Evolutionary conservation across 441 rosid species (phyloP).

Genomic region (Gossypium schwendimanii): DNA sequence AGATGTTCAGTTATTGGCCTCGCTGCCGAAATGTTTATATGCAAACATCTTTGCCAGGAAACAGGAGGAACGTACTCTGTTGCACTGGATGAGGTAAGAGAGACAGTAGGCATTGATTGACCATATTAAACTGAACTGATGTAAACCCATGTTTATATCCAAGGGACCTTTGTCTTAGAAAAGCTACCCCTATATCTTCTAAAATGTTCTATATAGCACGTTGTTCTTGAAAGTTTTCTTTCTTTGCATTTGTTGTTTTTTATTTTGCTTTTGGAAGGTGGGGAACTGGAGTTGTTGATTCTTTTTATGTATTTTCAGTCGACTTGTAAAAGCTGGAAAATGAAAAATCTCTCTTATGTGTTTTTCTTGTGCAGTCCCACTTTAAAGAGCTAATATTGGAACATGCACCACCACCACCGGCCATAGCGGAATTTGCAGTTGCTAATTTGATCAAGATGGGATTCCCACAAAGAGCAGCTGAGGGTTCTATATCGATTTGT

Average conservation of each 20-base stretch:
- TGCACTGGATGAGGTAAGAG: conserved; percentile 77
- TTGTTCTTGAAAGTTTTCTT: neutral
- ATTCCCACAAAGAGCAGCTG: conserved; percentile 83
- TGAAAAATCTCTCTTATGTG: neutral
- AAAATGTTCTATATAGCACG: neutral
- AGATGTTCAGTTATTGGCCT: conserved; percentile 87
- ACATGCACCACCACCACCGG: conserved; percentile 97
- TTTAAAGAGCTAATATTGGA: conserved; percentile 77
- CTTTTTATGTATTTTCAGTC: neutral
- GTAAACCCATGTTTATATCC: neutral
- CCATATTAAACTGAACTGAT: neutral
- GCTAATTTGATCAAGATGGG: conserved; percentile 89
- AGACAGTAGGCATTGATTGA: conserved; percentile 4
- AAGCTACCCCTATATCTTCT: neutral
- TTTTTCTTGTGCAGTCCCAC: conserved; percentile 47
- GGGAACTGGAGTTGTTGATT: neutral
- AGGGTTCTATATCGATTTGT: conserved; percentile 70
- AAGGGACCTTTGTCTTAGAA: no score
- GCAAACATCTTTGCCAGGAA: conserved; percentile 85
- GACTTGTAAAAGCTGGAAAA: neutral
- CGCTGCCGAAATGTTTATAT: conserved; percentile 78
- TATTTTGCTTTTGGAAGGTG: neutral
- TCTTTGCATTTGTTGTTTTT: neutral
- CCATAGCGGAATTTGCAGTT: conserved; percentile 82
- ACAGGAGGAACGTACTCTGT: conserved; percentile 74